Base-by-base conservation (phyloP, 148 eudicot species). In the Fagopyrum homotropicum region DNA sequence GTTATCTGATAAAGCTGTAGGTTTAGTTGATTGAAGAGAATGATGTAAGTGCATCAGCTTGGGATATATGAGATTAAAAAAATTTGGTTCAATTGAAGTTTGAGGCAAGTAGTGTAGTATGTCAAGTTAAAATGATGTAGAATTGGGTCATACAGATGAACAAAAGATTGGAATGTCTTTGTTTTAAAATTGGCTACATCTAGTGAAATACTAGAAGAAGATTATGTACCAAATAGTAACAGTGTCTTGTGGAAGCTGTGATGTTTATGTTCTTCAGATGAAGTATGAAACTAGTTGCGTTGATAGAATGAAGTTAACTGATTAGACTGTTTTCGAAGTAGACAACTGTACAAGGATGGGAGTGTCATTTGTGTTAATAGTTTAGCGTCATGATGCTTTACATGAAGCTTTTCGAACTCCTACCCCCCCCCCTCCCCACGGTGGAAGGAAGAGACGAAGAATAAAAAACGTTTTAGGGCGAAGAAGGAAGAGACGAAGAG, bases 171-270 rank as follows among this genome's bases (percentile, higher is more conserved):
- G 69, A 61, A 61, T 64, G 8, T 63, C 10, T 11, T 59, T 64
- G 11, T 5, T 64, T 45, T 64, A 30, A 12, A 14, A 35, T n/a
- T 64, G 70, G n/a, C 12, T 64, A 64, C 7, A 4, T 64, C 70
- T 40, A 40, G 70, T 64, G 45, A 16, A 63, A 19, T 63, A 45
- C 69, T 63, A 29, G 69, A 60, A 26, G 43, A 63, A 63, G 69
- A 30, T 63, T 12, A 5, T 30, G 63, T 2, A 4, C 63, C 30
- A 15, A 17, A 2, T 57, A 57, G 29, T 5, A n/a, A 57, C 63
- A 6, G 6, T 6, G 9, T 57, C 35, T 59, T 22, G 11, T 59
- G 6, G 9, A 60, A 60, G 66, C 66, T 60, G n/a, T n/a, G 1
- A 60, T 60, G 66, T 26, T 60, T 60, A 26, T 56, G 61, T 4